Conservation (phyloP, 1,284 basidiomycete species). For the Thelephora terrestris region DNA sequence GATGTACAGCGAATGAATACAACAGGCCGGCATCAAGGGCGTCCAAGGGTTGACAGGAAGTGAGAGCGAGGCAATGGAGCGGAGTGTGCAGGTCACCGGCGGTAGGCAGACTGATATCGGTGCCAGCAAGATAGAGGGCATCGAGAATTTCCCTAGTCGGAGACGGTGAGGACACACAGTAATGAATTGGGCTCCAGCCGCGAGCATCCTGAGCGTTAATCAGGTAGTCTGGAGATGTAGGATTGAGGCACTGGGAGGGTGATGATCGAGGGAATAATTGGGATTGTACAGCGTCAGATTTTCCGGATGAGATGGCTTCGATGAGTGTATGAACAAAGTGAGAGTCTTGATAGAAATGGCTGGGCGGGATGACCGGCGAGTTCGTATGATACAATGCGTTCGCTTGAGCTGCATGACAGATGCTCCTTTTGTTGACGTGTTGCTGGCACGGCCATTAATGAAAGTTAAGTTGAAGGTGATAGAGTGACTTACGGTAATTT, state of each 20-base stretch:
- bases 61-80: conserved; percentile 58
- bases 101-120: conserved; percentile 64
- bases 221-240: conserved; percentile 13
- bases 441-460: not conserved
- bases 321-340: conserved; percentile 36
- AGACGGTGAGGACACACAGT: conserved; percentile 44
- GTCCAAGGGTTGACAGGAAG: conserved; percentile 28
- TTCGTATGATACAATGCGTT: conserved; percentile 11
- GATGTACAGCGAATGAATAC: conserved; percentile 50
- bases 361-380: not conserved
- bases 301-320: conserved; percentile 36
- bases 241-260: conserved; percentile 11
- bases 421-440: not conserved
- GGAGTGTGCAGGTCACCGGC: conserved; percentile 51
- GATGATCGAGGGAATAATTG: conserved; percentile 41
- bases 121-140: conserved; percentile 60
- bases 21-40: conserved; percentile 30
- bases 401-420: conserved; percentile 1
- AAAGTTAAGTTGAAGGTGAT: not conserved
- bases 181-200: conserved; percentile 63
- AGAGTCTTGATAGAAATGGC: not conserved
- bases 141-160: conserved; percentile 57
- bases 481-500: conserved; percentile 36
- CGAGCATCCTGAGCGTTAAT: conserved; percentile 49
- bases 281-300: conserved; percentile 40